Percentiles rank a stretch among this genome's conserved stretches.
These are phyloP conservation scores for Plasmodium sp. DNA, from an alignment of 169 alveolate genomes.

Conservation along the genomic window DNA sequence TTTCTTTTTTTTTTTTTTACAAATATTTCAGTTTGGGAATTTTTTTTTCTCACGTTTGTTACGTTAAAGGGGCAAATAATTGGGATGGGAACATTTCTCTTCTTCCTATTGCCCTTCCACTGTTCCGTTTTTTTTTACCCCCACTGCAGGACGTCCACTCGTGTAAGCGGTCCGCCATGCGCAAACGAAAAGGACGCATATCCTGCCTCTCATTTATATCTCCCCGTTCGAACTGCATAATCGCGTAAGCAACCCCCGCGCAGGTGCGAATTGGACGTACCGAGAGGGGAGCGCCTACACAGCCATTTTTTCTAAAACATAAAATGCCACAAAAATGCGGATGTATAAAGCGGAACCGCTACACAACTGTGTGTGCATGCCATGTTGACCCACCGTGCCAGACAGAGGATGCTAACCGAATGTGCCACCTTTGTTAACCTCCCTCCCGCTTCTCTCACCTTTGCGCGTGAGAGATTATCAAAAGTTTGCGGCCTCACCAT, in stretches of 20 bases:
- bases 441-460: not conserved
- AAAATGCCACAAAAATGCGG: not conserved
- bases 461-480: not conserved
- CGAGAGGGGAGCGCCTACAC: not conserved
- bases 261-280: not conserved
- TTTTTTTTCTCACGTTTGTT: not conserved
- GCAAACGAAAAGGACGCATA: not conserved
- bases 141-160: not conserved
- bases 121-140: not conserved
- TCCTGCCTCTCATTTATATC: not conserved
- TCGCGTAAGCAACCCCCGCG: not conserved
- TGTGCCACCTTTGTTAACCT: not conserved
- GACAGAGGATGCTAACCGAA: not conserved
- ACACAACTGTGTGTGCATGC: not conserved
- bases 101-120: not conserved
- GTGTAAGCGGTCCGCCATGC: not conserved
- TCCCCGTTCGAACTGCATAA: not conserved
- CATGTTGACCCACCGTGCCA: not conserved
- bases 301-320: not conserved
- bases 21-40: no score
- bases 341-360: not conserved
- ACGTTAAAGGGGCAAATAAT: not conserved
- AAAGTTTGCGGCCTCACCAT: not conserved
- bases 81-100: not conserved
- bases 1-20: no score